phyloP scores from a whole-genome alignment of 2,329 filamentous ascomycete species.

The Incumbomyces lentus region DNA sequence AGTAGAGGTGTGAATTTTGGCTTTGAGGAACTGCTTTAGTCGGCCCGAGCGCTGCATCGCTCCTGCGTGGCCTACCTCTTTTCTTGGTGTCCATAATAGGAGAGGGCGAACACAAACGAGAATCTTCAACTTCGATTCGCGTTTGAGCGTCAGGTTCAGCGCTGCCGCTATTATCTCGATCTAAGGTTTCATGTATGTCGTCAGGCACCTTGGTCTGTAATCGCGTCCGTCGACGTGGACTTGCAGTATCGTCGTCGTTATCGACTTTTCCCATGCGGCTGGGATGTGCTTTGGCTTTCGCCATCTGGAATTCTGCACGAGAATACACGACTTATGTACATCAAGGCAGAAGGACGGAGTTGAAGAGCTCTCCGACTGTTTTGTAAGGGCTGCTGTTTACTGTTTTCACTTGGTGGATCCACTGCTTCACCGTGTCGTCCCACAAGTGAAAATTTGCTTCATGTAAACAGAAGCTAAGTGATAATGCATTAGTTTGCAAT shows the following conservation, averaged over 20 bases:
- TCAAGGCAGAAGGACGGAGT: no score
- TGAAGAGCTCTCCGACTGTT: no score
- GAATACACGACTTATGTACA: no score
- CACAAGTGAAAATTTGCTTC: background rate
- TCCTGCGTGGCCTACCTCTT: no score
- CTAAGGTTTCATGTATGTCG: background rate
- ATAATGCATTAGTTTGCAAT: background rate
- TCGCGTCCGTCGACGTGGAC: background rate
- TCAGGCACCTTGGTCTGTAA: no score
- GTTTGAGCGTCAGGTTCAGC: background rate
- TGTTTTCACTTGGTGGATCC: background rate
- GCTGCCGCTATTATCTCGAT: background rate
- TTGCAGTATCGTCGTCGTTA: background rate
- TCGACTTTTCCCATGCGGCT: background rate
- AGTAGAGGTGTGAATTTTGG: no score
- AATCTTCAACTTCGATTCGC: background rate
- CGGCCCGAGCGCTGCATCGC: no score
- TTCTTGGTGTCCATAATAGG: no score
- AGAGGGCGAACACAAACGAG: no score
- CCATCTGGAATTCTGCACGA: no score
- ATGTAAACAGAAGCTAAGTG: background rate
- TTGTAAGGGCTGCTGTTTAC: background rate
- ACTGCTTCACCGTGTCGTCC: background rate
- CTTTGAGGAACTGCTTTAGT: no score
- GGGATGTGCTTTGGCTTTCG: no score